Base-by-base conservation (phyloP, 257 asterid species). In the Plantago major region DNA sequence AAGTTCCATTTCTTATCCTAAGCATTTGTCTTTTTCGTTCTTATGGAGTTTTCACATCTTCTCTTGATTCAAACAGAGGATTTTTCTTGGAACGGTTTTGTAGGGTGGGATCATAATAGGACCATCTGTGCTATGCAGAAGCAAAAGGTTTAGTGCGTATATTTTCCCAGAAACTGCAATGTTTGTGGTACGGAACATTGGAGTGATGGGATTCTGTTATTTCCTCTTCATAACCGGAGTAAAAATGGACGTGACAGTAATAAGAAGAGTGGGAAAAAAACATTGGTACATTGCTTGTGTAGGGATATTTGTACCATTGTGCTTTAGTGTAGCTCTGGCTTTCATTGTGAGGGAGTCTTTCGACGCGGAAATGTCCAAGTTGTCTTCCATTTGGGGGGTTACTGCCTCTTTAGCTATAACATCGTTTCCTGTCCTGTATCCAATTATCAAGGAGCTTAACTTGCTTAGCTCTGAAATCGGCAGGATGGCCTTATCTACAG, bases 31-130 rank as follows among this genome's bases (percentile, higher is more conserved):
- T 11, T 55, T 28, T 55, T 28, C 43, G 3, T 15, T 55, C 22
- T 33, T 0, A 55, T 13, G 2, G 18, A 30, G 37, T 18, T 15
- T 11, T 30, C 11, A 4, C 10, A 1, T 43, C 4, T n/a, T 9
- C 4, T 17, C 15, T 46, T 3, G 7, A 33, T 46, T 68, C 9
- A 7, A 37, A 11, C 9, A 12, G 16, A 8, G 13, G 47, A 3
- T 12, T n/a, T 40, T 37, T 58, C 28, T 17, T 17, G 37, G 28
- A 8, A 15, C 1, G 14, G 48, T 64, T 8, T 16, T 7, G 8
- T 19, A 92, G 98, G 95, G 92, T 55, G 96, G 95, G 8, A 64
- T 88, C 42, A 81, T 88, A 52, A 55, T 91, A 6, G 98, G 98
- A 53, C 94, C 90, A 1, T 84, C 95, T 6, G 79, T 78, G 7